Base-by-base conservation (phyloP, 331 rosid species). In the Malus hybrid region DNA sequence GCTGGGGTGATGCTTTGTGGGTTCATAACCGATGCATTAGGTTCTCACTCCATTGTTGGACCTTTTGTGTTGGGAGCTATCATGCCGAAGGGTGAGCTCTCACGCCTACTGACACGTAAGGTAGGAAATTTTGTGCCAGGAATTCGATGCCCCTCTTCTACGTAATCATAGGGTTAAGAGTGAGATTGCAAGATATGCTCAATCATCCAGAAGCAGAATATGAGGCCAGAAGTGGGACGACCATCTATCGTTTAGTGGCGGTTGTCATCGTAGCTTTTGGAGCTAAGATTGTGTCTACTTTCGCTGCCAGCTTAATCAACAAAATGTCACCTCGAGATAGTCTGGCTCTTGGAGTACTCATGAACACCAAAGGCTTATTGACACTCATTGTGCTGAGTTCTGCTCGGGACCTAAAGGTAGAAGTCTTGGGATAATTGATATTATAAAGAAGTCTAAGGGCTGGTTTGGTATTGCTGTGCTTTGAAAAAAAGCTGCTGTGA, bases 311-410 rank as follows among this genome's bases (percentile, higher is more conserved):
- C 34, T 52, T 80, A 6, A 10, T 70, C 39, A 53, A 69, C 76
- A 75, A 69, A 20, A 70, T 75, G 76, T 62, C 53, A 8, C 52
- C 32, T 62, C 34, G 68, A n/a, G 73, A 80, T 39, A 55, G 79
- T 56, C 3, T 80, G 24, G 58, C 75, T 34, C 76, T 80, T 9
- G 83, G 83, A n/a, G 8, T 80, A 22, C 76, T 80, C 58, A 74
- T 80, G 83, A 80, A 80, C 78, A 75, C 83, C 50, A 80, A 75
- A 63, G 76, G 79, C 24, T 19, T 80, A 28, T 12, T 74, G 16
- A 6, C 79, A 2, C 71, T 80, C 13, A 68, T 74, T 42, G 64
- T 69, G 3, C 46, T 80, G 6, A 26, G 16, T 70, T 19, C 62
- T 15, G 79, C n/a, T 9, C 56, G 76, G 15, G 79, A 80, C 64